A percentile compares a stretch with the other conserved stretches of the same genome.
These are phyloP conservation scores for Coprinopsis strossmayeri DNA, from an alignment of 768 basidiomycete genomes.

Conservation along the genomic window DNA sequence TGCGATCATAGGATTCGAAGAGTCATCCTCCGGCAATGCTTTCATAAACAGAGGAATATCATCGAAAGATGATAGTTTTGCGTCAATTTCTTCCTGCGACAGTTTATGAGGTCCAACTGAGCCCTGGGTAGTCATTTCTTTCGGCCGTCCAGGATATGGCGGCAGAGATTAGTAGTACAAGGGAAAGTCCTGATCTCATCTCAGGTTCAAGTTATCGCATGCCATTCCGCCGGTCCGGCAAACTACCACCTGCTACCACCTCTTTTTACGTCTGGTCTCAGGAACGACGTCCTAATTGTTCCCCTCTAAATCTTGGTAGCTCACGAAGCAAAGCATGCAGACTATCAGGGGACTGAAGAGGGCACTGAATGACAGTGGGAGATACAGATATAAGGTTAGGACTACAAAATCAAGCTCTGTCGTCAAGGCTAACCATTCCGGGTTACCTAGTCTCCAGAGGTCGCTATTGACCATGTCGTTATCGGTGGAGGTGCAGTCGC, in stretches of 20 bases:
- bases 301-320: no score
- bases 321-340: conserved; percentile 21
- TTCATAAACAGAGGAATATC: conserved; percentile 90
- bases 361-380: conserved; percentile 55
- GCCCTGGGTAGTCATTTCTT: background rate
- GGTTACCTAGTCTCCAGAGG: conserved; percentile 54
- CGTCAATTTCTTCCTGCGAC: conserved; percentile 22
- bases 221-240: no score
- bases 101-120: conserved; percentile 23
- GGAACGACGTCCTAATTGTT: no score
- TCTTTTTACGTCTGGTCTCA: no score
- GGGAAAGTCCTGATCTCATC: no score
- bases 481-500: conserved; percentile 70
- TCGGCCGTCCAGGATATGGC: no score
- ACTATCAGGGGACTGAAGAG: conserved; percentile 45
- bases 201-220: no score
- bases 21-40: conserved; percentile 64
- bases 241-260: no score
- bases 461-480: conserved; percentile 74
- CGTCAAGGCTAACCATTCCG: background rate
- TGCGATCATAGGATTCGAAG: conserved; percentile 60
- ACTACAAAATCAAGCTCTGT: background rate
- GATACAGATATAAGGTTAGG: conserved; percentile 57
- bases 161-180: no score
- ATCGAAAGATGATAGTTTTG: conserved; percentile 44